Conservation (phyloP, 2,329 filamentous ascomycete species). For the Blastomyces percursus region DNA sequence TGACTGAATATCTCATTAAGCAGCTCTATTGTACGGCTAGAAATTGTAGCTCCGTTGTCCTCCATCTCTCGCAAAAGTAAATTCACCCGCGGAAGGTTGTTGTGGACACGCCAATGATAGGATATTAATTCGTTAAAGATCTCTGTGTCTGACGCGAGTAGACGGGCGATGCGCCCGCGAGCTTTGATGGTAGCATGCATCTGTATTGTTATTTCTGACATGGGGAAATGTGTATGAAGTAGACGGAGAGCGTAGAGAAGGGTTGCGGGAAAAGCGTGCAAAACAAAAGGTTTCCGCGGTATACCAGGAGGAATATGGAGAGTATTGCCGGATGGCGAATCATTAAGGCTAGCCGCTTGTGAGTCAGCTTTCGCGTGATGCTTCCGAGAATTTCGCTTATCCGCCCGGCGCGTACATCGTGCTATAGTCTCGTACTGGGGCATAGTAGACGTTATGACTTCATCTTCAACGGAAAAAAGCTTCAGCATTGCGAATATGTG, state of each 20-base stretch:
- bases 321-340: slow-evolving; percentile 2
- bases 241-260: slow-evolving; percentile 33
- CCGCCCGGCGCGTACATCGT: neutral
- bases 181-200: slow-evolving; percentile 32
- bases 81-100: slow-evolving; percentile 31
- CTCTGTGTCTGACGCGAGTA: slow-evolving; percentile 32
- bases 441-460: neutral
- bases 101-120: slow-evolving; percentile 33
- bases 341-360: neutral
- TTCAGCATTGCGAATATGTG: slow-evolving; percentile 30
- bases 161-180: slow-evolving; percentile 31
- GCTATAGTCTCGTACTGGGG: neutral
- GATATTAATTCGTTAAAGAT: slow-evolving; percentile 37
- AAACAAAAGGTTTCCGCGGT: slow-evolving; percentile 24
- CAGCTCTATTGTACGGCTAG: slow-evolving; percentile 24
- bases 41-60: slow-evolving; percentile 30
- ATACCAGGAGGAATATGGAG: slow-evolving; percentile 26
- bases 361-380: neutral
- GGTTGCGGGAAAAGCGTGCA: slow-evolving; percentile 31
- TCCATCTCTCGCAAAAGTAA: slow-evolving; percentile 36
- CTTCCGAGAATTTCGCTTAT: neutral
- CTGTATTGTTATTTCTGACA: slow-evolving; percentile 30
- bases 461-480: slow-evolving; percentile 17
- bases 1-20: slow-evolving; percentile 24
- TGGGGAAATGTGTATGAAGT: slow-evolving; percentile 31